Base-by-base conservation (phyloP, 2,329 filamentous ascomycete genomes). In the Fusarium sp. region DNA sequence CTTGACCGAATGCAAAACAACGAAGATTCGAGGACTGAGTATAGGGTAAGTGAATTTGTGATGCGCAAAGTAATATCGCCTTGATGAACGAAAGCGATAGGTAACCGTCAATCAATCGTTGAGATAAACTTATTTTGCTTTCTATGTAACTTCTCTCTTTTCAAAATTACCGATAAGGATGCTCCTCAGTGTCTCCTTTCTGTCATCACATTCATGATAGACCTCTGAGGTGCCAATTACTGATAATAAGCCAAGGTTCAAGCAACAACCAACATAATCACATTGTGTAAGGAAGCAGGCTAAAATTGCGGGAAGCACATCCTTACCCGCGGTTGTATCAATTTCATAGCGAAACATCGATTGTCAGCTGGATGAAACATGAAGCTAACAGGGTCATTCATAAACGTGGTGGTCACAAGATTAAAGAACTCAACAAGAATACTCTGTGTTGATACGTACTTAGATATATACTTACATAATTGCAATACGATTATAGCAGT, bases 311-410 rank as follows among this genome's bases (percentile, higher is more conserved):
- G 15, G 42, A 63, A 43, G 38, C 42, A 28, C 32, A 46, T 59
- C n/a, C 46, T 32, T 32, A 25, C 25, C 56, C 56, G 47, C 38
- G 43, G 28, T 46, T 67, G 38, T 43, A 42, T 49, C 23, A 49
- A 37, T 63, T 33, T 28, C 40, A 50, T 54, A 33, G 44, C 56
- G 56, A 68, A 68, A 40, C 46, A 63, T 68, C 25, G 42, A 49
- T 25, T 63, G 56, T 44, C 64, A 62, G 57, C 42, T 68, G 66
- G 42, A 42, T 69, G 64, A 64, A 68, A 69, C 66, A 56, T 56
- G 49, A 42, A 43, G 28, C 32, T 49, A 49, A 28, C 42, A 69
- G 25, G 42, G 58, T 50, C 64, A 54, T 35, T 49, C 37, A 69
- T 38, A 50, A 35, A 38, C 25, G 30, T 38, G n/a, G n/a, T 42